A percentile compares a stretch with the other conserved stretches of the same genome.
phyloP scores from a whole-genome alignment of 805 yeast genomes.

The Yarrowia osloensis region DNA sequence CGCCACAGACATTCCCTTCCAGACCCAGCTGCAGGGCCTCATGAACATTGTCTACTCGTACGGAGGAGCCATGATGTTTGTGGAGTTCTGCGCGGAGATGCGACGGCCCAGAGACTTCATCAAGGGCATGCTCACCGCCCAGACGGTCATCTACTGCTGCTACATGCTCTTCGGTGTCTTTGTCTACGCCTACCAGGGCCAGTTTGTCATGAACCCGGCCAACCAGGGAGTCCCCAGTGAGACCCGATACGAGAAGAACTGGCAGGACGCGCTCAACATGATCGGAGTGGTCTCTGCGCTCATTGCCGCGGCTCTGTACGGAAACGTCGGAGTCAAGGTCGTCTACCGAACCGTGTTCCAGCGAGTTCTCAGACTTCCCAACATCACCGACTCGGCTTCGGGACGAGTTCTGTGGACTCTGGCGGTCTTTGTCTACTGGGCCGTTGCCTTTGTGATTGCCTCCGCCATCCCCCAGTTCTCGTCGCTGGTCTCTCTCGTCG shows the following conservation, averaged over 20 bases:
- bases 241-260: conserved; percentile 37
- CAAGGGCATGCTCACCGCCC: conserved; percentile 51
- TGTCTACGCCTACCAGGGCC: conserved; percentile 51
- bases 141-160: conserved; percentile 45
- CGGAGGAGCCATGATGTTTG: conserved; percentile 55
- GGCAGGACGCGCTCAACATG: conserved; percentile 47
- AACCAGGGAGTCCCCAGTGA: conserved; percentile 46
- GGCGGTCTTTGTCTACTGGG: conserved; percentile 49
- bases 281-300: conserved; percentile 46
- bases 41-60: conserved; percentile 52
- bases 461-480: conserved; percentile 51
- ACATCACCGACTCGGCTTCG: conserved; percentile 42
- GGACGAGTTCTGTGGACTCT: conserved; percentile 47
- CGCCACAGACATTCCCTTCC: conserved; percentile 33
- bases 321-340: conserved; percentile 52
- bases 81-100: conserved; percentile 54
- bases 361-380: conserved; percentile 40
- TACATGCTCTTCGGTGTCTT: conserved; percentile 50
- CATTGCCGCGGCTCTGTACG: conserved; percentile 51
- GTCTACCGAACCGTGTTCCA: conserved; percentile 47
- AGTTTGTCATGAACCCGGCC: conserved; percentile 49
- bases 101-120: conserved; percentile 52
- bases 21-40: conserved; percentile 45
- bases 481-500: conserved; percentile 46
- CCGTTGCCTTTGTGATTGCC: conserved; percentile 48